A percentile compares a stretch with the other conserved stretches of the same genome.
Evolutionary conservation across 2,329 filamentous ascomycete genomes (phyloP).

Genomic region (Sporothrix pseudoabietina): DNA sequence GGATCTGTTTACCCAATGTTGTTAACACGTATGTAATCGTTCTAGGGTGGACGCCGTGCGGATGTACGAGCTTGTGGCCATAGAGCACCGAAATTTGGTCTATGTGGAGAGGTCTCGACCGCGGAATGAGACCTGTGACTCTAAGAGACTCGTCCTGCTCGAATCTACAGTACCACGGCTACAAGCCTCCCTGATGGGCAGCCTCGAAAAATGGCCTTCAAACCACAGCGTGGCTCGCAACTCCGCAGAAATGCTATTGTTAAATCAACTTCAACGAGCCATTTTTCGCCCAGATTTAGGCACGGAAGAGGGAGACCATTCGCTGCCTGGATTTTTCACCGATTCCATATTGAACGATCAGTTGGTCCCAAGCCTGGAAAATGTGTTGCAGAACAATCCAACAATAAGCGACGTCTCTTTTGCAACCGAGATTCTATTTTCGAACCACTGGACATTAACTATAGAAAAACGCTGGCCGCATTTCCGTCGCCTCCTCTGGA

Average conservation of each 20-base stretch:
- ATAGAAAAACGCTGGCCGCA: neutral
- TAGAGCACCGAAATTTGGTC: neutral
- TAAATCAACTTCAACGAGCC: neutral
- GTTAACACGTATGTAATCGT: neutral
- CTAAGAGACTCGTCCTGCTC: neutral
- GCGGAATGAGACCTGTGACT: no score
- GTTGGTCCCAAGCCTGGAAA: neutral
- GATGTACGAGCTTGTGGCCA: conserved; percentile 10
- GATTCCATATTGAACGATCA: neutral
- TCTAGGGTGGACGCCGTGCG: neutral
- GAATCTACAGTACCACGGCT: neutral
- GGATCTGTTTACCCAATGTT: neutral
- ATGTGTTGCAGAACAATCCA: neutral
- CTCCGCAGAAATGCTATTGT: neutral
- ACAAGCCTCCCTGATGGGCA: neutral
- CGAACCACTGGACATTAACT: neutral
- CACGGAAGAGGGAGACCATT: neutral
- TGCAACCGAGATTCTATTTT: neutral
- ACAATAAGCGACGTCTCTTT: neutral
- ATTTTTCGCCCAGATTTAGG: neutral
- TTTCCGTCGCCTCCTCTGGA: neutral
- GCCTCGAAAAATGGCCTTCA: neutral
- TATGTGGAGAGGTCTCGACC: no score
- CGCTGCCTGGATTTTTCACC: neutral
- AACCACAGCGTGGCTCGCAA: neutral